These are phyloP conservation scores for Citrullus colocynthis DNA, from an alignment of 306 rosid species.

Conservation along the genomic window DNA sequence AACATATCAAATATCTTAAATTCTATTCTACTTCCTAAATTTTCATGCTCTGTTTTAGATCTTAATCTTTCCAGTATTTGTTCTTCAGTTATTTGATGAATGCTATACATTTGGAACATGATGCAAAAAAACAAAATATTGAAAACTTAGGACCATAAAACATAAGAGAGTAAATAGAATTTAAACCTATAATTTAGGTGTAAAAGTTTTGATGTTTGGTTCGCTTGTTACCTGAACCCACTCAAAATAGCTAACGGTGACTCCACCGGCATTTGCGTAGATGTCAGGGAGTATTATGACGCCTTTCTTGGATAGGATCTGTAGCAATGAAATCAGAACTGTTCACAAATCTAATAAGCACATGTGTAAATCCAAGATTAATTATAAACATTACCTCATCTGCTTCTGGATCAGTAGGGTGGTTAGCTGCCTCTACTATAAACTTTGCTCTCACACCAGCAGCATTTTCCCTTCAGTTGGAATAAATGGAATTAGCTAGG, in stretches of 20 bases:
- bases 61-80: background rate
- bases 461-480: constrained; percentile 38
- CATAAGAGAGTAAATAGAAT: background rate
- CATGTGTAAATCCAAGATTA: background rate
- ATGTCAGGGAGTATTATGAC: constrained; percentile 38
- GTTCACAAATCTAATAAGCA: background rate
- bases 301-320: constrained; percentile 48
- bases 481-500: background rate
- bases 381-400: constrained; percentile 25
- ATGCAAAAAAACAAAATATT: background rate
- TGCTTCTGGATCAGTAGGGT: constrained; percentile 52
- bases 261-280: constrained; percentile 47
- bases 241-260: constrained; percentile 48
- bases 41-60: background rate
- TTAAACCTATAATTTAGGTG: background rate
- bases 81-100: background rate
- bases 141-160: background rate
- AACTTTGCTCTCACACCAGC: constrained; percentile 39
- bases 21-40: background rate
- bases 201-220: background rate
- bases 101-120: background rate
- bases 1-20: background rate
- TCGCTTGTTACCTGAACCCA: constrained; percentile 46
- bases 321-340: constrained; percentile 14
- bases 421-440: constrained; percentile 50